Conservation (phyloP, 2,329 filamentous ascomycete genomes). For the Parastagonospora nodorum region DNA sequence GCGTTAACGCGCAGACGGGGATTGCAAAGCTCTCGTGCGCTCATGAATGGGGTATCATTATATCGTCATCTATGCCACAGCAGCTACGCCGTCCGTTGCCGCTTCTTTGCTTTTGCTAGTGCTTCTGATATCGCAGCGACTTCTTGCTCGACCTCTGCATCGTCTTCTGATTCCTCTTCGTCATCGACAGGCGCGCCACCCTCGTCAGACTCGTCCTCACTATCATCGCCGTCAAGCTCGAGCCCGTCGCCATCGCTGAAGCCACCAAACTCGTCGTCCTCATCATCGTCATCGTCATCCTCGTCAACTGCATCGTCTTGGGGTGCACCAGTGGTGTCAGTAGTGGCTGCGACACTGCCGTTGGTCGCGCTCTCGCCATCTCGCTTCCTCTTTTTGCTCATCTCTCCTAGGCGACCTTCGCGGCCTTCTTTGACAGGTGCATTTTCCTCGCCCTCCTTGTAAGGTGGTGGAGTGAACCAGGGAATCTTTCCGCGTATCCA, state of each 20-base stretch:
- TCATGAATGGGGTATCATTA: constrained; percentile 36
- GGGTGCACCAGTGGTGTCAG: constrained; percentile 14
- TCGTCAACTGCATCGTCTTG: constrained; percentile 23
- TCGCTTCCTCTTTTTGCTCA: constrained; percentile 76
- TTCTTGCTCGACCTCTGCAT: constrained; percentile 40
- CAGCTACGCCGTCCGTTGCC: constrained; percentile 26
- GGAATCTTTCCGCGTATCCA: constrained; percentile 94
- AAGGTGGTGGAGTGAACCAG: constrained; percentile 87
- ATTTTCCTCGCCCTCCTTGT: constrained; percentile 42
- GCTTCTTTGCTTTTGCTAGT: constrained; percentile 40
- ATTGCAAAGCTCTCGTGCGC: not conserved
- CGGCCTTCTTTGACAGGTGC: constrained; percentile 61
- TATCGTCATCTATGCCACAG: constrained; percentile 17
- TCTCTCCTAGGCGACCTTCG: constrained; percentile 81
- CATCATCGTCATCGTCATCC: constrained; percentile 21
- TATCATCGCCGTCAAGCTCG: constrained; percentile 23
- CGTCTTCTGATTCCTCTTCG: constrained; percentile 30
- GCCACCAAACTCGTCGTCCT: constrained; percentile 39
- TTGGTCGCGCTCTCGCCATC: constrained; percentile 41
- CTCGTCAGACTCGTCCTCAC: constrained; percentile 25
- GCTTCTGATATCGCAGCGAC: constrained; percentile 43
- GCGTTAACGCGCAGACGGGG: too few species aligned
- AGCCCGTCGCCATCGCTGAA: constrained; percentile 37
- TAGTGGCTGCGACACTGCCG: constrained; percentile 23
- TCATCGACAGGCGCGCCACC: constrained; percentile 15